Conservation (phyloP, 768 basidiomycete species). For the Punctularia strigosozonata region DNA sequence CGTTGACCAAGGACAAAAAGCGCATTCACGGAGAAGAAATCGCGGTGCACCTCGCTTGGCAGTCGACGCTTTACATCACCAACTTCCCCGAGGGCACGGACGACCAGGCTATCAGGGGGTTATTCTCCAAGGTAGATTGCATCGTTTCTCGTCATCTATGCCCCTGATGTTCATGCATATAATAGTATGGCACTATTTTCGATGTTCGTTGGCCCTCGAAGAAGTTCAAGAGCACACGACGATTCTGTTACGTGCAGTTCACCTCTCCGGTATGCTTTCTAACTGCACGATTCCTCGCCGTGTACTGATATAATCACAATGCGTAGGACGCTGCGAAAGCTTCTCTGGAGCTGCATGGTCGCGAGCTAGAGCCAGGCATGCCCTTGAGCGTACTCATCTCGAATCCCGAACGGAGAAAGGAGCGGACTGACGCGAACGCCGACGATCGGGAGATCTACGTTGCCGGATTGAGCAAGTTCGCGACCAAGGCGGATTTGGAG, state of each 20-base stretch:
- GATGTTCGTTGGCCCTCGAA: slow-evolving; percentile 98
- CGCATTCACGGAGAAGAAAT: slow-evolving; percentile 66
- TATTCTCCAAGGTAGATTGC: slow-evolving; percentile 64
- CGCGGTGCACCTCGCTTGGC: slow-evolving; percentile 83
- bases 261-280: slow-evolving; percentile 59
- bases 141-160: neutral
- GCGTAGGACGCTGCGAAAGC: slow-evolving; percentile 54
- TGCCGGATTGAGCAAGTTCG: slow-evolving; percentile 71
- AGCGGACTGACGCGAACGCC: slow-evolving; percentile 80
- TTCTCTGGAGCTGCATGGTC: slow-evolving; percentile 72
- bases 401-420: slow-evolving; percentile 81
- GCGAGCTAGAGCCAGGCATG: slow-evolving; percentile 59
- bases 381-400: slow-evolving; percentile 74
- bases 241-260: slow-evolving; percentile 94
- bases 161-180: slow-evolving; percentile 5
- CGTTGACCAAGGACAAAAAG: slow-evolving; percentile 93
- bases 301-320: slow-evolving; percentile 1
- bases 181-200: slow-evolving; percentile 80
- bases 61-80: slow-evolving; percentile 88
- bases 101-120: slow-evolving; percentile 57
- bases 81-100: slow-evolving; percentile 87
- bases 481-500: slow-evolving; percentile 65
- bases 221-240: slow-evolving; percentile 81
- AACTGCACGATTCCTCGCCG: neutral
- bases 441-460: slow-evolving; percentile 82